A percentile compares a stretch with the other conserved stretches of the same genome.
phyloP scores from a whole-genome alignment of 768 basidiomycete genomes.

The Hygrophorus russula region DNA sequence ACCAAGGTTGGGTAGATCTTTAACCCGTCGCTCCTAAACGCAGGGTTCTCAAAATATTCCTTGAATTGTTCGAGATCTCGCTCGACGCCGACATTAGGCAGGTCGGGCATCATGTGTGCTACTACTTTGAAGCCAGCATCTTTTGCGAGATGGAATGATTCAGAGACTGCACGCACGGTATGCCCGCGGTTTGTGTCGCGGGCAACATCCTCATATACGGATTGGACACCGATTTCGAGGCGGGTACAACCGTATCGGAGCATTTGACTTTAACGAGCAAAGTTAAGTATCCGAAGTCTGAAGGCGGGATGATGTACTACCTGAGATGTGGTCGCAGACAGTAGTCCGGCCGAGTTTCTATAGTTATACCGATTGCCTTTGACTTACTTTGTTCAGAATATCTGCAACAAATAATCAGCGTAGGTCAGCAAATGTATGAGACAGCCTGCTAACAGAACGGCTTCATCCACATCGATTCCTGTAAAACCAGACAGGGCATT shows the following conservation, averaged over 20 bases:
- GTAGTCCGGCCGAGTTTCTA: constrained; percentile 97
- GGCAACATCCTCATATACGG: constrained; percentile 98
- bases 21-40: constrained; percentile 91
- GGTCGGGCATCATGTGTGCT: constrained; percentile 99
- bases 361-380: constrained; percentile 98
- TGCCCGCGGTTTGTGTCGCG: constrained; percentile 98
- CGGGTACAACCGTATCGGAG: constrained; percentile 97
- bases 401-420: constrained; percentile 23
- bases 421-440: constrained; percentile 1
- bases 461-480: constrained; percentile 88
- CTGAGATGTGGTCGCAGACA: constrained; percentile 94
- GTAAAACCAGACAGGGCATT: constrained; percentile 96
- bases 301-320: constrained; percentile 21
- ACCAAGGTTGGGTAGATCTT: constrained; percentile 99
- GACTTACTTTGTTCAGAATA: constrained; percentile 97
- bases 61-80: constrained; percentile 98
- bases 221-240: constrained; percentile 97
- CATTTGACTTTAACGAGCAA: constrained; percentile 66
- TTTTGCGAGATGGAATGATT: constrained; percentile 95
- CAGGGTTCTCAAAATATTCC: constrained; percentile 98
- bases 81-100: constrained; percentile 95
- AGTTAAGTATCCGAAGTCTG: background rate
- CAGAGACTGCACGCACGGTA: constrained; percentile 93
- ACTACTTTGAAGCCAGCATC: constrained; percentile 99
- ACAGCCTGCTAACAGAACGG: constrained; percentile 50